Evolutionary conservation across 192 early-diverging fungal genomes (phyloP), one percentile per base, ranked within the genome.

Genomic region (Podila clonocystis): DNA sequence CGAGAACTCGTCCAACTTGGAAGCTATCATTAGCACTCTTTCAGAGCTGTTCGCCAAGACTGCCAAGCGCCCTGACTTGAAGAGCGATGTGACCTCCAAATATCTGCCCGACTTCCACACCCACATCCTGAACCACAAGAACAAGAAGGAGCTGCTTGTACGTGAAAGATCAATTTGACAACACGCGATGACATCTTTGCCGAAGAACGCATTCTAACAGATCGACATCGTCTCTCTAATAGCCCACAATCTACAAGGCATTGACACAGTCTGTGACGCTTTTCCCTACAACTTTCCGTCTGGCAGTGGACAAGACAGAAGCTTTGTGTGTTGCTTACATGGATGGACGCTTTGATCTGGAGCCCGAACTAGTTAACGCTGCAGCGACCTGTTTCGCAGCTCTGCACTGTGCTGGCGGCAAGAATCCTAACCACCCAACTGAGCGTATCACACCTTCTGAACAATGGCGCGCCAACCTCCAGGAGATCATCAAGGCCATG

Each of bases 31-130:
- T 50, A 55, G 66, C 29, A 82, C 86, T 2, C 62, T 90, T 28
- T 82, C 82, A 3, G 75, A 75, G 36, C n/a, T 90, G 33, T 88
- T 87, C 70, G 73, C 73, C 20, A 86, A 84, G 62, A 87, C 87
- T 2, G 58, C 61, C 13, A 72, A 86, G 55, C 83, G 82, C 49
- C 86, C 85, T 22, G 87, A 90, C 33, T 49, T 90, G 64, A 87
- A 90, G 62, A 76, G 87, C 67, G 89, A 90, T 70, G 70, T 90
- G 48, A 83, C 86, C 15, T 71, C 79, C 20, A 85, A 83, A n/a
- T 82, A 84, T 48, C 63, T 90, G 6, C 87, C 85, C n/a, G 77
- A 83, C 59, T 88, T 87, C 58, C 82, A 88, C 67, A 73, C 83
- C 26, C 57, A 70, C 48, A 24, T 90, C n/a, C 55, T 90, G 31